Evolutionary conservation across 306 rosid species (phyloP), one percentile per base, ranked within the genome.

Genomic region (Astragalus membranaceus): DNA sequence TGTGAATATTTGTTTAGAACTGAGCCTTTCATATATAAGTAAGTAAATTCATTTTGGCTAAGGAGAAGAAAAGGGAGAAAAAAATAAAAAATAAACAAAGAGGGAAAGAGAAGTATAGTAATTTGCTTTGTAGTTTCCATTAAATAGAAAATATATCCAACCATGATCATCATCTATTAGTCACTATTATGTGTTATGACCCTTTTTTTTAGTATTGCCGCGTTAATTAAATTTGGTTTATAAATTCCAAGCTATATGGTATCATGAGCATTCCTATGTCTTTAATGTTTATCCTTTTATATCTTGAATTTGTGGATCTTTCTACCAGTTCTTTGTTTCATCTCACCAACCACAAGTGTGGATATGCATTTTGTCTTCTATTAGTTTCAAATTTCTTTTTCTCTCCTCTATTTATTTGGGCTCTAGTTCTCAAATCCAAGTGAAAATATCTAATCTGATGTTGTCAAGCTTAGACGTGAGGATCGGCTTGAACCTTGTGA

Each of bases 251-350:
- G 16, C 13, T 55, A 4, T 44, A 52, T 52, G 23, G n/a, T 42
- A 43, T 17, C 2, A 23, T 23, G 35, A 29, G n/a, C 10, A 54
- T 62, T 78, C 23, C 23, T 1, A 6, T 63, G 17, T 6, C 7
- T 50, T 26, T 26, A 26, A 26, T 26, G 26, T 41, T 43, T 44
- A 61, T 69, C 37, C 14, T 64, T 65, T 30, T 57, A 5, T 12
- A 51, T 16, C 60, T 43, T 63, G 13, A 15, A 10, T 7, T 0
- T 17, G 20, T 49, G 11, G 7, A 50, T 76, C 9, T 5, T 63
- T 61, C 43, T 32, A 41, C 36, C n/a, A 54, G 55, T 33, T 55
- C n/a, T 48, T 50, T 78, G 70, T 43, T 71, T 58, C 37, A 64
- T 50, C 20, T 17, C 5, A 66, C 64, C 8, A 67, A 52, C 43